A percentile compares a stretch with the other conserved stretches of the same genome.
phyloP scores from a whole-genome alignment of 768 basidiomycete species.

The Termitomyces sp. region DNA sequence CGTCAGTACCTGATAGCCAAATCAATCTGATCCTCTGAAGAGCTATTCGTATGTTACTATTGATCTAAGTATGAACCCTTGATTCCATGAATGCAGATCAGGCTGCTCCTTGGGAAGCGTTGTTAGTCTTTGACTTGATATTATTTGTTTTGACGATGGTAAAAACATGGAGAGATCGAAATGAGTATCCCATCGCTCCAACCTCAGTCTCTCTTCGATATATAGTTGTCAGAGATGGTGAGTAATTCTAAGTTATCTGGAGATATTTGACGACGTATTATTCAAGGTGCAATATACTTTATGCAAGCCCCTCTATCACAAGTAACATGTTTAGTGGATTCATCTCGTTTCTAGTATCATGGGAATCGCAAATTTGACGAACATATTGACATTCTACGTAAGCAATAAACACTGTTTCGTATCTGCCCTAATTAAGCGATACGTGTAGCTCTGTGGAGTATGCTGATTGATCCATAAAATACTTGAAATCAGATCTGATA shows the following conservation, averaged over 20 bases:
- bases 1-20: background rate
- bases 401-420: background rate
- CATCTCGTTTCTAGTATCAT: background rate
- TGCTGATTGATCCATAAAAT: background rate
- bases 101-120: slow-evolving; percentile 10
- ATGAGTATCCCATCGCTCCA: background rate
- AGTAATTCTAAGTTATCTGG: background rate
- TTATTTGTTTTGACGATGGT: slow-evolving; percentile 8
- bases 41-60: background rate
- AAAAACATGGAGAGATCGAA: slow-evolving; percentile 7
- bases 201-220: background rate
- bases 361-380: background rate
- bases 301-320: background rate
- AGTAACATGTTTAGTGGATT: no score
- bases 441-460: background rate
- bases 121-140: slow-evolving; percentile 8
- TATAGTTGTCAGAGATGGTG: slow-evolving; percentile 9
- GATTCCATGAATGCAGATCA: background rate
- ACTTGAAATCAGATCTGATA: background rate
- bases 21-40: background rate
- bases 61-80: background rate
- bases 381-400: slow-evolving; percentile 3
- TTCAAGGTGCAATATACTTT: background rate
- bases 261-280: background rate
- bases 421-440: background rate